Base-by-base conservation (phyloP, 2,329 filamentous ascomycete genomes). In the Arthroderma sp. region DNA sequence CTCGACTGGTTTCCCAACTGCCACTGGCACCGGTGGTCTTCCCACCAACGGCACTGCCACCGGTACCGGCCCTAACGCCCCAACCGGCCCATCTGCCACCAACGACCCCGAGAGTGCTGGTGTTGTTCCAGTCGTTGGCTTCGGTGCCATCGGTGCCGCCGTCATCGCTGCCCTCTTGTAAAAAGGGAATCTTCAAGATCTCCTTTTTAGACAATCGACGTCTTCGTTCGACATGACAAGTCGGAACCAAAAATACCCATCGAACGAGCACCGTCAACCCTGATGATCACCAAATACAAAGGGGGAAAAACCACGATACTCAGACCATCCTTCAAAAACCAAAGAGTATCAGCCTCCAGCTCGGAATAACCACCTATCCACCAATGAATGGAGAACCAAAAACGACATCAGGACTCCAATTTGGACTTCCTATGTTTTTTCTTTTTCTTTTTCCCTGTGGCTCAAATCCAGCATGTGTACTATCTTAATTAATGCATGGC, bases 121-220 rank as follows among this genome's bases (percentile, higher is more conserved):
- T 30, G 46, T 42, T 38, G 50, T 42, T 29, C 46, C 49, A 36
- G 45, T 40, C 10, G 46, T 44, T 43, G 44, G 41, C 27, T 54
- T 68, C 46, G 58, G 58, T 34, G 54, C 66, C 42, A 55, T 67
- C 22, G 67, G 65, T 50, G 66, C 65, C 55, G 58, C 60, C 48
- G 57, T 64, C 40, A 53, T 70, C 39, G 62, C 64, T 52, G 62
- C 63, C 51, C 58, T 70, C 49, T 54, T 69, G 51, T 69, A 63
- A 62, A 45, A 36, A 40, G 30, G 33, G n/a, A 15, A 10, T 5
- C 28, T 41, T 32, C 39, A 29, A 4, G 29, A 32, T 32, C 39
- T 15, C 6, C 5, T 41, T 9, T 33, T 32, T 41, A 29, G 38
- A 8, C 11, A 22, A 33, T 15, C 4, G 8, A 41, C 9, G 3